A percentile compares a stretch with the other conserved stretches of the same genome.
phyloP scores from a whole-genome alignment of 2,329 filamentous ascomycete species.

The Rutstroemia sp. region DNA sequence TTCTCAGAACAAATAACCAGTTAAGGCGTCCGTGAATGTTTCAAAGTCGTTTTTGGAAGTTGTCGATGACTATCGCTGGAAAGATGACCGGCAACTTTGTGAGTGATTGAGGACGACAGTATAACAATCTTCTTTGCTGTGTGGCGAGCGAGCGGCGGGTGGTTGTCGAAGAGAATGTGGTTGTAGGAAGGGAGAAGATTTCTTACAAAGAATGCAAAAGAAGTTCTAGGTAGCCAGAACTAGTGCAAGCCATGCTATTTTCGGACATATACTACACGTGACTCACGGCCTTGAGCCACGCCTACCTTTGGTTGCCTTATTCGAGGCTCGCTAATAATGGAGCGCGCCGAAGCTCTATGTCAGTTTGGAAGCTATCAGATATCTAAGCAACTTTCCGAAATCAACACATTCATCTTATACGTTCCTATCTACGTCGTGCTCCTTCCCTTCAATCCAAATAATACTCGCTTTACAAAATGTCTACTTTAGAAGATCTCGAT shows the following conservation, averaged over 20 bases:
- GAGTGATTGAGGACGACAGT: constrained; percentile 26
- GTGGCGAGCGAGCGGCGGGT: constrained; percentile 17
- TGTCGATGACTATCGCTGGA: constrained; percentile 28
- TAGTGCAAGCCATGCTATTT: not conserved
- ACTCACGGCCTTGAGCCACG: constrained; percentile 5
- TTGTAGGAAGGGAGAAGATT: constrained; percentile 11
- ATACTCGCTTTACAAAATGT: constrained; percentile 44
- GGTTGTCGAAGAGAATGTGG: constrained; percentile 8
- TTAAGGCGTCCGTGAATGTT: constrained; percentile 49
- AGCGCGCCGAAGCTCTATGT: constrained; percentile 18
- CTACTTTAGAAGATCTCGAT: constrained; percentile 70
- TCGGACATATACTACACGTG: not conserved
- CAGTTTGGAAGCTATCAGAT: constrained; percentile 15
- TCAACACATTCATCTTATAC: constrained; percentile 2
- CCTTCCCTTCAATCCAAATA: not conserved
- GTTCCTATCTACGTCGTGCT: not conserved
- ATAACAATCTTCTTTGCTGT: constrained; percentile 26
- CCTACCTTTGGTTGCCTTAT: constrained; percentile 11
- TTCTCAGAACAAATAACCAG: constrained; percentile 39
- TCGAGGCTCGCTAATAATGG: constrained; percentile 5
- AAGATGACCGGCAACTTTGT: constrained; percentile 32
- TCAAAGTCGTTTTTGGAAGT: constrained; percentile 30
- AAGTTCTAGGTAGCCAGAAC: constrained; percentile 6
- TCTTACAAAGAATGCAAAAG: constrained; percentile 3
- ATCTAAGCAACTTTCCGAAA: constrained; percentile 12